Conservation (phyloP, 345 rosid genomes). For the Lumnitzera racemosa region DNA sequence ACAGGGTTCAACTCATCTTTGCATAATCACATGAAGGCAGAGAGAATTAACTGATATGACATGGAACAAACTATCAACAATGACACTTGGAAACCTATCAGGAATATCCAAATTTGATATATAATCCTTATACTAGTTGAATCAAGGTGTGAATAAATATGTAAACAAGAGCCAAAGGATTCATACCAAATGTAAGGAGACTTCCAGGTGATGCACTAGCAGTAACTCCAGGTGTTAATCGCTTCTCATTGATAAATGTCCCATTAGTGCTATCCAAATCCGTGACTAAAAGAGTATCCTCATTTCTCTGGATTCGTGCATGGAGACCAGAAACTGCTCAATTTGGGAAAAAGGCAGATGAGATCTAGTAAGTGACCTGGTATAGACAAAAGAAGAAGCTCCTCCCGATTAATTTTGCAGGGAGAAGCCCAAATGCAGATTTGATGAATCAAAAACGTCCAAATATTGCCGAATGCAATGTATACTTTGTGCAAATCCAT, state of each 20-base stretch:
- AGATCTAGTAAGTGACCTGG: not conserved
- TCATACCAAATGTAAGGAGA: constrained; percentile 56
- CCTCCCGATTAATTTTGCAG: too few species aligned
- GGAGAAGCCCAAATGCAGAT: too few species aligned
- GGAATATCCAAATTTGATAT: too few species aligned
- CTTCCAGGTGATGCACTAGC: constrained; percentile 48
- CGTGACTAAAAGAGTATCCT: constrained; percentile 48
- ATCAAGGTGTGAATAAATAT: not conserved
- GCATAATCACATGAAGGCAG: too few species aligned
- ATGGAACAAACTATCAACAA: too few species aligned
- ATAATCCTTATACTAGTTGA: too few species aligned
- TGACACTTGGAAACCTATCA: too few species aligned
- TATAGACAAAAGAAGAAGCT: too few species aligned
- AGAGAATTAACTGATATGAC: too few species aligned
- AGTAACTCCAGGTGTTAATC: constrained; percentile 60
- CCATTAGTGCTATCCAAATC: constrained; percentile 90
- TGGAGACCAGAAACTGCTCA: constrained; percentile 67
- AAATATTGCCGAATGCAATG: not conserved
- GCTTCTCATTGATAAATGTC: constrained; percentile 60
- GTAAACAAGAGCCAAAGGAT: not conserved
- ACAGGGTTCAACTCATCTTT: too few species aligned
- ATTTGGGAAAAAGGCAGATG: not conserved
- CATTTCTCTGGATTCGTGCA: constrained; percentile 68
- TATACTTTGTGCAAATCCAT: not conserved
- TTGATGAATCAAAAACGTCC: too few species aligned